phyloP scores from a whole-genome alignment of 225 moss, liverwort and hornwort genomes.

The Rhytidiadelphus loreus region DNA sequence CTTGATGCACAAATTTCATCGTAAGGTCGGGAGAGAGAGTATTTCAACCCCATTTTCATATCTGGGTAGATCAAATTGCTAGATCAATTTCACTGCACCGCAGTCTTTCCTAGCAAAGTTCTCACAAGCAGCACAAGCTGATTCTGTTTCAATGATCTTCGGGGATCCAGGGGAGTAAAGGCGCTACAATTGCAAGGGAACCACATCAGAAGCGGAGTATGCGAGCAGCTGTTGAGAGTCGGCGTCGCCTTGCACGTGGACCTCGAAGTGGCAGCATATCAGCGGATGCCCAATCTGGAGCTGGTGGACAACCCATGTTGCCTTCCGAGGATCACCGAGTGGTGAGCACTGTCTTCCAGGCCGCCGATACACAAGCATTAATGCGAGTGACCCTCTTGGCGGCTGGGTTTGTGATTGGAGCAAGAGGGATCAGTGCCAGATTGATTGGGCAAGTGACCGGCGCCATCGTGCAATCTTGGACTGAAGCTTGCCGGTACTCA shows the following conservation, averaged over 20 bases:
- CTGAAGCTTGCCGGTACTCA: conserved; percentile 59
- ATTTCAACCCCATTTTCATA: background rate
- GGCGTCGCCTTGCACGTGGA: conserved; percentile 78
- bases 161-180: background rate
- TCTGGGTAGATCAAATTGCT: background rate
- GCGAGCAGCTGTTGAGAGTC: conserved; percentile 80
- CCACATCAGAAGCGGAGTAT: conserved; percentile 76
- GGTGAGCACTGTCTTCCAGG: conserved; percentile 85
- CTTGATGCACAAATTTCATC: background rate
- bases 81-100: background rate
- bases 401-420: conserved; percentile 89
- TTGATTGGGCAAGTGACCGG: conserved; percentile 88
- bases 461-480: conserved; percentile 96
- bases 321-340: conserved; percentile 93
- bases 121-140: background rate
- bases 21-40: background rate
- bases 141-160: background rate
- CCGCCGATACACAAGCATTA: conserved; percentile 83
- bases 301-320: conserved; percentile 28
- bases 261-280: conserved; percentile 63
- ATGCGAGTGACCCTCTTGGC: conserved; percentile 88
- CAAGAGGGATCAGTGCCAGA: conserved; percentile 76
- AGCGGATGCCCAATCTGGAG: conserved; percentile 32
- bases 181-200: conserved; percentile 2
- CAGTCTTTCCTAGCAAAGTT: background rate